Evolutionary conservation across 176 grass and related monocot genomes (phyloP), one percentile per base, ranked within the genome.

Genomic region (Phyllostachys edulis): DNA sequence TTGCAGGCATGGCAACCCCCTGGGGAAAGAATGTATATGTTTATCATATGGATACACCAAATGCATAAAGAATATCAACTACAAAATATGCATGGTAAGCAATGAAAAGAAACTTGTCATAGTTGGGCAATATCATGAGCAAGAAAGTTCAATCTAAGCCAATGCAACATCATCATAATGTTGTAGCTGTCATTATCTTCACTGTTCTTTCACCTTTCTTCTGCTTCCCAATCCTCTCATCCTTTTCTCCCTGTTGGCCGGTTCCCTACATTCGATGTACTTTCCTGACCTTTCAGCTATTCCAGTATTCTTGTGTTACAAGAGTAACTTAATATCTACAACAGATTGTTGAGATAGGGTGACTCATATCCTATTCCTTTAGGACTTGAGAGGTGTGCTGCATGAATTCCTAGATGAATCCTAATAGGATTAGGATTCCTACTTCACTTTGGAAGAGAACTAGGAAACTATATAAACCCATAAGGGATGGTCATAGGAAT

Each of bases 1-100:
- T 97, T 82, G 95, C 92, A 68, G 95, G 95, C 95, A 97, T 97
- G 5, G 95, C 95, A 88, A 97, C 95, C 39, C 95, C 95, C 92
- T 97, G 84, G 44, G 39, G 39, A 14, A 90, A 81, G 44, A 85
- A 85, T 74, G 36, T 61, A 72, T 63, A 68, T 23, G 60, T 24
- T 84, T 75, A 73, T 74, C 29, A 60, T 77, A 81, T 67, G 5
- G 23, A 73, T 72, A 82, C n/a, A 63, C 57, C 21, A 13, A 13
- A 44, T 56, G 51, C 24, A 73, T 57, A 37, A 39, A 86, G 15
- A 82, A 71, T 56, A 42, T 63, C 24, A 69, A 34, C 70, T 79
- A 37, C 11, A 32, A 27, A 69, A 42, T 2, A 34, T 51, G 36
- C 6, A 80, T 16, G 17, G 18, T 41, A 75, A 84, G 46, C 8